Evolutionary conservation across 2,329 filamentous ascomycete species (phyloP), one percentile per base, ranked within the genome.

Genomic region (Camillea tinctor): DNA sequence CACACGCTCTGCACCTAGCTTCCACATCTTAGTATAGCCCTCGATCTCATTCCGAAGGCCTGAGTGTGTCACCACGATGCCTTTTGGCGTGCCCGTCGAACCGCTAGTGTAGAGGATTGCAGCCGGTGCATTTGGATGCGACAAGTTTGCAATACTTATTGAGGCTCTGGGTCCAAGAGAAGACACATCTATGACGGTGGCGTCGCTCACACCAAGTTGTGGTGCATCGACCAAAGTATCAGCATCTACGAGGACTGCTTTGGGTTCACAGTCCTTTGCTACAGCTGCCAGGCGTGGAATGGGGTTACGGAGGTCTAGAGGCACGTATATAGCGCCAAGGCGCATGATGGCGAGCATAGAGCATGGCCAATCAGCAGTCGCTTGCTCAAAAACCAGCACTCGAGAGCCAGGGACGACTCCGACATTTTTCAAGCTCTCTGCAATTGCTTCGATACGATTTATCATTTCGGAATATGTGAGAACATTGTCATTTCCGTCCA

Each of bases 381-480:
- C 24, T 3, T 74, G 44, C 22, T 73, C 69, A 44, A 76, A 73
- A 3, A 79, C 73, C 1, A 61, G 69, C 8, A 80, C 69, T 0
- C 56, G 56, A 19, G 62, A 64, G 0, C 68, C 71, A 3, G 4
- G 1, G 1, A 26, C 52, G 4, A 68, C 57, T 1, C 63, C 68
- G 1, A 40, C 55, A 1, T 23, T 59, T 4, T 59, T 5, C 4
- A 80, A 60, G 1, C 69, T 63, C 5, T 61, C 63, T 13, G 72
- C 70, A 30, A 81, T 78, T 0, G 59, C 60, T 4, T 75, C 55
- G 8, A 75, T 67, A 0, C 73, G 71, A 6, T 61, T 17, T 11
- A 53, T 61, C 64, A 80, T 66, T 2, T 73, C 60, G 3, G 13
- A n/a, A 58, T 80, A 81, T 0, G 75, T 78, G 1, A 65, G 22